These are phyloP conservation scores for Kwoniella botswanensis DNA, from an alignment of 768 basidiomycete genomes.

Conservation along the genomic window DNA sequence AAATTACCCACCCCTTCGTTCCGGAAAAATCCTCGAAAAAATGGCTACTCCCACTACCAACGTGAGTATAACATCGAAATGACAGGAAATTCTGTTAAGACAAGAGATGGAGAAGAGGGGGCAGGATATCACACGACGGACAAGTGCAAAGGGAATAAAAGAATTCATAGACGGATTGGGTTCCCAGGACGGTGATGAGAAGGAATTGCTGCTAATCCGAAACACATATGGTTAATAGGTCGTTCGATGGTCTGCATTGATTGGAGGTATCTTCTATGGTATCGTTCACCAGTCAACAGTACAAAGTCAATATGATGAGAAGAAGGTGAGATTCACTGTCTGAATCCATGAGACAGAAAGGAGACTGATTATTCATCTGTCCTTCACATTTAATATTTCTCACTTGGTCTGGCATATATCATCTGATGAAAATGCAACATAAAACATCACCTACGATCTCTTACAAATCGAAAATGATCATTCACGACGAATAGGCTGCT, in stretches of 20 bases:
- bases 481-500: constrained; percentile 10
- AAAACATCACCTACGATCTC: too few relatives aligned
- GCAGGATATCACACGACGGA: not conserved
- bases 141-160: not conserved
- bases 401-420: not conserved
- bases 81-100: not conserved
- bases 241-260: constrained; percentile 88
- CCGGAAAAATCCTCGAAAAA: constrained; percentile 5
- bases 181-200: not conserved
- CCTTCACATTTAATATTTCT: not conserved
- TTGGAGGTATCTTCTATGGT: constrained; percentile 86
- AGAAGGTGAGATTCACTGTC: constrained; percentile 65
- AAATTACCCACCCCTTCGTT: not conserved
- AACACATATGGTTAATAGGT: constrained; percentile 65
- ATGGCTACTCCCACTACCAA: constrained; percentile 48
- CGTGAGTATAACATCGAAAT: constrained; percentile 29
- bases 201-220: not conserved
- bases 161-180: not conserved
- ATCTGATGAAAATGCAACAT: too few relatives aligned
- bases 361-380: constrained; percentile 8
- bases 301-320: constrained; percentile 76
- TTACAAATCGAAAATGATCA: too few relatives aligned
- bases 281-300: constrained; percentile 89
- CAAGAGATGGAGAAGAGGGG: not conserved
- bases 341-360: not conserved